Evolutionary conservation across 495 filamentous ascomycete species (phyloP).

Genomic region (Penicillium fimorum): DNA sequence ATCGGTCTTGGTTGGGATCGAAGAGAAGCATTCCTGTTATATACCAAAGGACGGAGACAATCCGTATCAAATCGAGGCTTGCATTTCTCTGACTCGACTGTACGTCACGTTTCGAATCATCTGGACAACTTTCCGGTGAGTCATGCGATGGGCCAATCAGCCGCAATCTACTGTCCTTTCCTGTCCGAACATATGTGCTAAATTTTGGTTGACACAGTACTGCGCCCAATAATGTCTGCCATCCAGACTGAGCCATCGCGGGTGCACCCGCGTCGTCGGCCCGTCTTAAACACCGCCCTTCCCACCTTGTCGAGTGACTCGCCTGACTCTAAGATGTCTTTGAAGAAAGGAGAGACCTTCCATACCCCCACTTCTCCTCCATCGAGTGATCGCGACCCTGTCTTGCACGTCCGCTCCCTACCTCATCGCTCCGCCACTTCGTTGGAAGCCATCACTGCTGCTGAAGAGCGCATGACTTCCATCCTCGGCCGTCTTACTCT

Average conservation of each 20-base stretch:
- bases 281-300: slow-evolving; percentile 31
- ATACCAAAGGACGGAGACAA: slow-evolving; percentile 6
- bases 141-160: slow-evolving; percentile 25
- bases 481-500: slow-evolving; percentile 45
- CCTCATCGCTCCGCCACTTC: slow-evolving; percentile 53
- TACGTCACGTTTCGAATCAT: slow-evolving; percentile 26
- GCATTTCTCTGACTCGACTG: slow-evolving; percentile 22
- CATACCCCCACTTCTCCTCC: slow-evolving; percentile 45
- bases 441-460: slow-evolving; percentile 46
- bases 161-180: slow-evolving; percentile 5
- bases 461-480: slow-evolving; percentile 49
- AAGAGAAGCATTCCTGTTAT: slow-evolving; percentile 5
- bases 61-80: slow-evolving; percentile 1
- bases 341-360: slow-evolving; percentile 55
- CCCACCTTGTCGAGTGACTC: slow-evolving; percentile 29
- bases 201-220: slow-evolving; percentile 14
- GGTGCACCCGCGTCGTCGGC: slow-evolving; percentile 38
- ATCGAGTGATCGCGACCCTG: slow-evolving; percentile 40
- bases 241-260: slow-evolving; percentile 25
- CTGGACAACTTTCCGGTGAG: slow-evolving; percentile 20
- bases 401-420: slow-evolving; percentile 44
- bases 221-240: slow-evolving; percentile 23
- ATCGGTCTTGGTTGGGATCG: neutral
- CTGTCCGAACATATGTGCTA: slow-evolving; percentile 13
- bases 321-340: slow-evolving; percentile 25